phyloP scores from a whole-genome alignment of 371 early-diverging fungal species.

The Mucor circinelloides region DNA sequence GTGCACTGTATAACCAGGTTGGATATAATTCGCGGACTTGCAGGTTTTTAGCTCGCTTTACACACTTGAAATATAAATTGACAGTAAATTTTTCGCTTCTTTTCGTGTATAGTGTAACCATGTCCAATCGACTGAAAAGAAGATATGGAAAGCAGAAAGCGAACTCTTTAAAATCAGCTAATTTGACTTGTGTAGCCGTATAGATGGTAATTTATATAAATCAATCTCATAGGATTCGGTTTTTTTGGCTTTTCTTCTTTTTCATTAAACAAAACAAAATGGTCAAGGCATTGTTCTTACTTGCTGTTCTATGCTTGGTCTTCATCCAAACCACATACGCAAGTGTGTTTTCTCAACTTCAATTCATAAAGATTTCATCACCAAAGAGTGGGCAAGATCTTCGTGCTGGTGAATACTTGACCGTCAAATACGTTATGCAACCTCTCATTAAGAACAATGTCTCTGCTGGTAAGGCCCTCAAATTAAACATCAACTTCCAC shows the following conservation, averaged over 20 bases:
- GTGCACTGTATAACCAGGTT: conserved; percentile 4
- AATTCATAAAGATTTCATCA: conserved; percentile 48
- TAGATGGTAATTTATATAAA: conserved; percentile 2
- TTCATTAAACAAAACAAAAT: not conserved
- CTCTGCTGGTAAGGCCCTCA: conserved; percentile 25
- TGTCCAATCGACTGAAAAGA: conserved; percentile 23
- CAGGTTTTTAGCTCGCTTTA: not conserved
- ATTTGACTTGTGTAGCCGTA: conserved; percentile 19
- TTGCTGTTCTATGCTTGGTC: conserved; percentile 14
- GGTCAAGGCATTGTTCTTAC: conserved; percentile 18
- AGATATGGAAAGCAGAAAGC: conserved; percentile 10
- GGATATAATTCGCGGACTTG: conserved; percentile 7
- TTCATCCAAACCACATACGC: conserved; percentile 33
- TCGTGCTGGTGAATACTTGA: conserved; percentile 33
- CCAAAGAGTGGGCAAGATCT: conserved; percentile 38
- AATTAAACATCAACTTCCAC: conserved; percentile 27
- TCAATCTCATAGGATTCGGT: not conserved
- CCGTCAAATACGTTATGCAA: conserved; percentile 46
- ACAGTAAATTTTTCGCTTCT: not conserved
- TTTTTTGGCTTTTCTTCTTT: conserved; percentile 1
- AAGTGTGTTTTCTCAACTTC: conserved; percentile 45
- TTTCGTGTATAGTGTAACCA: conserved; percentile 5
- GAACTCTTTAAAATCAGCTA: conserved; percentile 16
- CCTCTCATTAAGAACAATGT: conserved; percentile 29
- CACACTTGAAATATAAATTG: not conserved